Evolutionary conservation across 202 grass and related monocot genomes (phyloP).

Genomic region (Miscanthus sacchariflorus): DNA sequence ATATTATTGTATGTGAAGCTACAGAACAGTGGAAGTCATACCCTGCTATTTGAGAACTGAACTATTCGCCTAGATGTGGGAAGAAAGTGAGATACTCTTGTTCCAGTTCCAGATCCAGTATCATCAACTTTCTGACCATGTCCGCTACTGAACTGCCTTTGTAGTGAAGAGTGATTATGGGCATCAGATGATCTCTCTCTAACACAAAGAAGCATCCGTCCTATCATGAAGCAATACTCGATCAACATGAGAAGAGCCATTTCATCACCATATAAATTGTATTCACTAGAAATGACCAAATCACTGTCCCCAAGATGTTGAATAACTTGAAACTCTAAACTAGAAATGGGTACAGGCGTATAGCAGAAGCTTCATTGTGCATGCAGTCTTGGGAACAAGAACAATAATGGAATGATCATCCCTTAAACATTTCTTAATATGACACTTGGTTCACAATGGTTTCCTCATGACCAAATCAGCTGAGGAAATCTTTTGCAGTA

Average conservation of each 20-base stretch:
- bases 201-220: constrained; percentile 98
- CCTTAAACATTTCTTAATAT: neutral
- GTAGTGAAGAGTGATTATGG: constrained; percentile 85
- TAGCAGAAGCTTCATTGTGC: neutral
- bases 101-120: constrained; percentile 67
- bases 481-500: neutral
- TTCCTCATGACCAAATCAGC: neutral
- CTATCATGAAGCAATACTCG: constrained; percentile 43
- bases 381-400: neutral
- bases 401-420: neutral
- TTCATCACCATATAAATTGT: neutral
- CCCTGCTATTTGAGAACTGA: constrained; percentile 98
- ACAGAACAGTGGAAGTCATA: constrained; percentile 31
- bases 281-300: neutral
- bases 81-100: constrained; percentile 96
- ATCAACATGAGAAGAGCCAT: constrained; percentile 3
- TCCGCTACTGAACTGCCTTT: constrained; percentile 98
- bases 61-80: constrained; percentile 99
- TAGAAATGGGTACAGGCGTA: neutral
- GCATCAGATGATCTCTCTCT: constrained; percentile 81
- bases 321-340: neutral
- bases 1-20: constrained; percentile 25
- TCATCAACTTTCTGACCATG: constrained; percentile 75
- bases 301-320: neutral
- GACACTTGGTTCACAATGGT: neutral